Evolutionary conservation across 129 eudicot genomes (phyloP), one percentile per base, ranked within the genome.

Genomic region (Kitagawia praeruptora): DNA sequence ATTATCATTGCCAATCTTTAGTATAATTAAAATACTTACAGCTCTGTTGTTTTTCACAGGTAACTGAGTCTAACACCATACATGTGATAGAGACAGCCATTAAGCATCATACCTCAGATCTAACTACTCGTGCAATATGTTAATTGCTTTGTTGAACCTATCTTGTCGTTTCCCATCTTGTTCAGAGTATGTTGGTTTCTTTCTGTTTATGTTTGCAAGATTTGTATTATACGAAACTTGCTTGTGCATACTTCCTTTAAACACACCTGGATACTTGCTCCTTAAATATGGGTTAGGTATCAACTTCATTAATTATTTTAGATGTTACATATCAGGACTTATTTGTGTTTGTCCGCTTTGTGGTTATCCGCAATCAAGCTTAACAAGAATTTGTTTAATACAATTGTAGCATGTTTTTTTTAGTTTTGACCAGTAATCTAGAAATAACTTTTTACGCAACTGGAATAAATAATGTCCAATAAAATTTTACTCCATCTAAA

Each of bases 121-220:
- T 88, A 81, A 95, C 90, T 53, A 92, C 99, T 75, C 88, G 85
- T 37, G 92, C 99, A 47, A 95, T 95, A 96, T 95, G 97, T 86
- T 95, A 88, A 81, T 85, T 84, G 90, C 99, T 81, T 89, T 95
- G 82, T 80, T 95, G 49, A 95, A 95, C 89, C 89, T 95, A 46
- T 95, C 99, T 75, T 90, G 90, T 46, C 99, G 99, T 75, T 95
- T 88, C 78, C 96, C 99, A 58, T 87, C 99, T 77, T 95, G 86
- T 81, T 86, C 99, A 74, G 89, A 86, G 99, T 95, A 92, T 80
- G 99, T 82, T 77, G 13, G 44, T 6, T 6, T 46, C 38, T 44
- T 42, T 63, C 63, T 25, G n/a, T 40, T 70, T 4, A 25, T 38
- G 58, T n/a, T 31, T 38, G 5, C 27, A 37, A 42, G 5, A 21